Evolutionary conservation across 2,329 filamentous ascomycete genomes (phyloP), one percentile per base, ranked within the genome.

Genomic region (Trichoderma polysporum): DNA sequence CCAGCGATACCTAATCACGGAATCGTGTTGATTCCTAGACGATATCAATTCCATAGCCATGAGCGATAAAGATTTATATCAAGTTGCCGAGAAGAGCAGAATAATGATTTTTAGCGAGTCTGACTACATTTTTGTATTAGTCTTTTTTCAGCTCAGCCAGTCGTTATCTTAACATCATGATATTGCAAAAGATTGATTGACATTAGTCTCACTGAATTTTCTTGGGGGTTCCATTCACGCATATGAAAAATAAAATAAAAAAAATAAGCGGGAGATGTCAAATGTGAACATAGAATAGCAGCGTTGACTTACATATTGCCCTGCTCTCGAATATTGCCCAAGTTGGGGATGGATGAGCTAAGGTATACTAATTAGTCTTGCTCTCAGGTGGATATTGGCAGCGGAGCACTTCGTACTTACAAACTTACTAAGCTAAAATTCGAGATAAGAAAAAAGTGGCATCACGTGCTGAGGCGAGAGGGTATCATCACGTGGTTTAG

Each of bases 401-500:
- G 56, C 1, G 31, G 13, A 8, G n/a, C 13, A 15, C 4, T 6
- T 2, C 35, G 58, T n/a, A n/a, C n/a, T n/a, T n/a, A n/a, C n/a
- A n/a, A n/a, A n/a, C 15, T 61, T 25, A 61, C 31, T 52, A 22
- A 61, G 45, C 45, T 2, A 2, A 0, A 6, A 8, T 17, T 9
- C 15, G 17, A 37, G 61, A 64, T 64, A 56, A 56, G 50, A 3
- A 35, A 35, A 22, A 37, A 49, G 19, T 17, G 22, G 37, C 10
- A 39, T 63, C 65, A 67, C 65, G 65, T 67, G 65, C 35, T 3
- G 6, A 45, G 19, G 8, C 29, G 52, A 59, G 47, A 74, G 73
- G 71, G 73, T 72, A 71, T n/a, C 10, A 47, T 75, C 76, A 79
- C 76, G 70, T 79, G 77, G 76, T 62, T 64, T 45, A 65, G 66